Base-by-base conservation (phyloP, 257 asterid genomes). In the Fraxinus cuspidata region DNA sequence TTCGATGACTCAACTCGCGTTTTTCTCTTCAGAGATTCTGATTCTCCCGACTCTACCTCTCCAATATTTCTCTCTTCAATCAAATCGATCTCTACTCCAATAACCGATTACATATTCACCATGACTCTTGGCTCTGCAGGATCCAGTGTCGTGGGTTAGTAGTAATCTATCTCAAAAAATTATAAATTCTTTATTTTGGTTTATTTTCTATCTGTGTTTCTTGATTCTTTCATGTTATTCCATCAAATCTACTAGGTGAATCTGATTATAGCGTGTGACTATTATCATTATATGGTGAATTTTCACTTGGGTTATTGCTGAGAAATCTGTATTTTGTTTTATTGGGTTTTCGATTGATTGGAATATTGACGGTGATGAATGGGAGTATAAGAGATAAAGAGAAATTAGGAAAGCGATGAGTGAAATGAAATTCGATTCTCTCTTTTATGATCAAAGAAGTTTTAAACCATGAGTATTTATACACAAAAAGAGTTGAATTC, bases 61-160 rank as follows among this genome's bases (percentile, higher is more conserved):
- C 49, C 15, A 40, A 13, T 40, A 10, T 11, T 12, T 21, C n/a
- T 21, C 7, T 69, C 64, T 67, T 65, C 78, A 78, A 82, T 76
- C 82, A 66, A 77, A 65, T 78, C 85, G 79, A 81, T 76, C 74
- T 69, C 70, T 25, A 58, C 80, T 15, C 75, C 8, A 76, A 32
- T 64, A 69, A 25, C 81, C 79, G 28, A 65, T 66, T 40, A 4
- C 32, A 31, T 44, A 71, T 42, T 40, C 70, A 76, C 74, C 82
- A 87, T 84, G 90, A 74, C 87, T 75, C 86, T 84, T 65, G 90
- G 90, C 75, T 86, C 90, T 72, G 88, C 82, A 77, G 88, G 87
- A 84, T 87, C 90, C 74, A 83, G 87, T 79, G 84, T 84, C 10
- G 90, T 87, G 44, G 90, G 90, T 87, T 28, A 82, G 87, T 49